Base-by-base conservation (phyloP, 179 eudicot genomes). In the Silene vulgaris region DNA sequence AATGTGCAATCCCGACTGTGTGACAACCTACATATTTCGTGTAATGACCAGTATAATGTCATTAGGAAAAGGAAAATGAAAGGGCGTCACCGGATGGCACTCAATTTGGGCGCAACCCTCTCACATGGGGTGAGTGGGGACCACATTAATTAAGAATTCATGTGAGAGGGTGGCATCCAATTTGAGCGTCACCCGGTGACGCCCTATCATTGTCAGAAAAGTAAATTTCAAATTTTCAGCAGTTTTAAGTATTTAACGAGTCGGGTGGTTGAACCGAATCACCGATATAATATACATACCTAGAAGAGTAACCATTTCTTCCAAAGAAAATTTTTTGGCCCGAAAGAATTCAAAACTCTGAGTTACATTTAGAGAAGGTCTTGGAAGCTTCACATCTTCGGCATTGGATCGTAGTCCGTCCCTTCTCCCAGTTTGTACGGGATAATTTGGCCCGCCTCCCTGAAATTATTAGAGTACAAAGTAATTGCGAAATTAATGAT, bases 1-100 rank as follows among this genome's bases (percentile, higher is more conserved):
- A 87, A 8, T 79, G 85, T 26, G 89, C 82, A 11, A 82, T 72
- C 14, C 89, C 89, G 26, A 85, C 81, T 0, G 86, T 81, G 74
- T 87, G 89, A 8, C 84, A 81, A 26, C 89, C 89, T 80, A 1
- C 26, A 5, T 5, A 5, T 0, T 56, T 50, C 30, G 0, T 17
- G 48, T n/a, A 14, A 23, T 29, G 48, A 30, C 4, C 4, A 30
- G 3, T 30, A 30, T 23, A 23, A 23, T 23, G 26, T 23, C 26
- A 23, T 23, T 23, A 23, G 26, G 26, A 23, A 23, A 23, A 23
- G 26, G 26, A 23, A 23, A 23, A 23, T 23, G 26, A 23, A 23
- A 23, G 26, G 26, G 26, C 26, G 26, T 1, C 26, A 23, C 1
- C 26, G 26, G 26, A 23, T 23, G 26, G 1, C 26, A 23, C 3